Evolutionary conservation across 2,329 filamentous ascomycete genomes (phyloP), one percentile per base, ranked within the genome.

Genomic region (Didymella lethalis): DNA sequence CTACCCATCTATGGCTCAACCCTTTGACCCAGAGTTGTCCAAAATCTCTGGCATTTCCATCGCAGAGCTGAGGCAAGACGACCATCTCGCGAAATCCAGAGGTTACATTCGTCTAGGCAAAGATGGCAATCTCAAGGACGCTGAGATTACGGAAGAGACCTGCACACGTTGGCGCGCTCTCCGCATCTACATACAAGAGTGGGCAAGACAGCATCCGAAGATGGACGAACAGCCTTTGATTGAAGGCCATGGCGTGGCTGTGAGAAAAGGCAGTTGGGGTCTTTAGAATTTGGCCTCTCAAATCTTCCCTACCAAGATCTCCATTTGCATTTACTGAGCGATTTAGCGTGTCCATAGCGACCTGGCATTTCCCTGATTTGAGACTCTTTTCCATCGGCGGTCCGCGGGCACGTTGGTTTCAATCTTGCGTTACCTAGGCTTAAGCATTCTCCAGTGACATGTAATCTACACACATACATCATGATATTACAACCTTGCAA

Each of bases 81-180:
- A 97, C 73, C 80, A 86, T 48, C 77, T 83, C 59, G 81, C 85
- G 48, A 82, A 85, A 69, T 76, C 88, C 4, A 88, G 86, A 71
- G 93, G 93, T 0, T 92, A 96, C 73, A 89, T 97, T 55, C 81
- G 85, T 7, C 73, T 83, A 1, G 81, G 81, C 8, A 75, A 77
- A 18, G 81, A 82, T 49, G 76, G 71, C 14, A 81, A 82, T 50
- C 76, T 75, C 8, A 76, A 69, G 82, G 67, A 84, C 80, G 73
- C 85, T 78, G 79, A 85, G 78, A 76, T 80, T 48, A 77, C 75
- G 2, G 69, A 79, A 63, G 72, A 80, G 60, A 72, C 83, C 77
- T 90, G 90, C 82, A 82, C 88, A 53, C 85, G 94, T 52, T 98
- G 94, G 94, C 88, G 85, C 71, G 94, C 94, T 1, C 81, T 98